Evolutionary conservation across 495 filamentous ascomycete species (phyloP).

Genomic region (Talaromyces ruber): DNA sequence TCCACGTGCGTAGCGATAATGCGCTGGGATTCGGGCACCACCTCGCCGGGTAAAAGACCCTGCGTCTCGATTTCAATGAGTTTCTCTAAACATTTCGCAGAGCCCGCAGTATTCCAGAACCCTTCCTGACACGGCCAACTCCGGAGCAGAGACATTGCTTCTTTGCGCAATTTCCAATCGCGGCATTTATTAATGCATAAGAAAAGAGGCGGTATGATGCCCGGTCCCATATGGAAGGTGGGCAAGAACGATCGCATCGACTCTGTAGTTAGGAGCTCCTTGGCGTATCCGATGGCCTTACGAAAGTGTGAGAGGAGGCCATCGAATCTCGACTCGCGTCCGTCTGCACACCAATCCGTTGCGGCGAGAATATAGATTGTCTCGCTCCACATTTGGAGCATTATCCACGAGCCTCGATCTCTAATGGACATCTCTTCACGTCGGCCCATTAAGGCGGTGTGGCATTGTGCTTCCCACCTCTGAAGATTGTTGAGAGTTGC

Average conservation of each 20-base stretch:
- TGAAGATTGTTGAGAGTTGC: slow-evolving; percentile 5
- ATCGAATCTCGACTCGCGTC: slow-evolving; percentile 8
- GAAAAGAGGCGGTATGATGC: slow-evolving; percentile 11
- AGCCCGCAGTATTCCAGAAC: slow-evolving; percentile 2
- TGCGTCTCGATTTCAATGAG: slow-evolving; percentile 9
- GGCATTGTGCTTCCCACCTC: slow-evolving; percentile 1
- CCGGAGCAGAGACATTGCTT: slow-evolving; percentile 8
- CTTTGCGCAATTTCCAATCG: slow-evolving; percentile 9
- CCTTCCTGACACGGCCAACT: slow-evolving; percentile 9
- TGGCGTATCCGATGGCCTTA: slow-evolving; percentile 3
- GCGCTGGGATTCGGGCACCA: slow-evolving; percentile 8
- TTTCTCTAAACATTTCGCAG: slow-evolving; percentile 6
- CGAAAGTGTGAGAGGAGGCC: slow-evolving; percentile 5
- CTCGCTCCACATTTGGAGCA: slow-evolving; percentile 11
- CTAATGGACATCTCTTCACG: neutral
- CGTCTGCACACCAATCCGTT: neutral
- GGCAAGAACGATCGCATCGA: slow-evolving; percentile 1
- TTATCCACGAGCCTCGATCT: neutral
- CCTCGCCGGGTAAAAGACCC: slow-evolving; percentile 4
- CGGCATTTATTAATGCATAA: slow-evolving; percentile 11
- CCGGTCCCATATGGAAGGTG: slow-evolving; percentile 10
- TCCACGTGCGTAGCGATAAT: slow-evolving; percentile 8
- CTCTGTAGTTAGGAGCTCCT: neutral
- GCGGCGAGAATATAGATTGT: slow-evolving; percentile 7
- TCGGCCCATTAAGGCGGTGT: neutral